Base-by-base conservation (phyloP, 2,329 filamentous ascomycete genomes). In the Fusarium nygamai region DNA sequence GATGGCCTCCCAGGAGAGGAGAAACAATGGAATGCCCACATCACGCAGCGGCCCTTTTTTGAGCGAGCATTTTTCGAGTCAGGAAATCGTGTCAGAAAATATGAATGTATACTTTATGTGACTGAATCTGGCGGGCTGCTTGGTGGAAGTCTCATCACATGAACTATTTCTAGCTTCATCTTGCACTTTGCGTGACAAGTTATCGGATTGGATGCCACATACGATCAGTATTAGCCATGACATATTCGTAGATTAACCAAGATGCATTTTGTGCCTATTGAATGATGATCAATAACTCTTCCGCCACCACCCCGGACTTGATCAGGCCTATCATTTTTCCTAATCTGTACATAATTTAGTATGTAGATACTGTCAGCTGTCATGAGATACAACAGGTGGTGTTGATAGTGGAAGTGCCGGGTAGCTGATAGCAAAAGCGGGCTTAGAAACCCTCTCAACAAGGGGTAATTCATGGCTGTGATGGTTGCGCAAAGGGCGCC, bases 131-230 rank as follows among this genome's bases (percentile, higher is more conserved):
- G 13, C 20, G 13, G 43, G 41, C 19, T 31, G 36, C 41, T 43
- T 20, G 20, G 46, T 38, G 33, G 56, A 14, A 22, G 7, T 36
- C 6, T 48, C 24, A 34, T 60, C 66, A 65, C 22, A 70, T 41
- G n/a, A 33, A 54, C 60, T 65, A 66, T 57, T 57, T 34, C 56
- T 58, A 64, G 48, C 61, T 54, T 75, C 64, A 51, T 62, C 56
- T 48, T 72, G 44, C 61, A 62, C 50, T 36, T 47, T 54, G 60
- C 27, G 64, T 60, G 51, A 70, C 51, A 47, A 54, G 65, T 72
- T 56, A 34, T 66, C 48, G 73, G 70, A 77, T 77, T 77, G 74
- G 70, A 63, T 73, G 71, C 72, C 66, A 71, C 62, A 56, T 60
- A 29, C 51, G 43, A 59, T 69, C 53, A 9, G 33, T 61, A 54